Evolutionary conservation across 805 yeast species (phyloP).

Genomic region (Candida sakaeoensis): DNA sequence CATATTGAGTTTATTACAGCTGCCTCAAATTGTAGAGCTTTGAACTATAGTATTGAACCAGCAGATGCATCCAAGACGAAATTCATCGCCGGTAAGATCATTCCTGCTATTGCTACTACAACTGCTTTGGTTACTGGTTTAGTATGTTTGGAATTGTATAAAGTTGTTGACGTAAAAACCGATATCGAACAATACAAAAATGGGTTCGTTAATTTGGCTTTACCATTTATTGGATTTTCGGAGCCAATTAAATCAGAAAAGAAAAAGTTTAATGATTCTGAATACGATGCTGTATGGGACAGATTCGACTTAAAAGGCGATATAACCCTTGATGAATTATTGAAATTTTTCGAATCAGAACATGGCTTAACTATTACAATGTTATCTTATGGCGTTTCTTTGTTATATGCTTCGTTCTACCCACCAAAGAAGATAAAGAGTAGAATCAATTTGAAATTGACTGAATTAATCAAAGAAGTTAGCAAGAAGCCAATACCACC

Average conservation of each 20-base stretch:
- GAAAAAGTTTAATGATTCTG: conserved; percentile 73
- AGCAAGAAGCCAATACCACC: conserved; percentile 77
- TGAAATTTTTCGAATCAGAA: conserved; percentile 70
- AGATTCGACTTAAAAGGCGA: conserved; percentile 81
- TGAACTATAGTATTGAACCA: conserved; percentile 81
- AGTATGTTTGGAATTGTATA: conserved; percentile 86
- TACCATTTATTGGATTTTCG: conserved; percentile 95
- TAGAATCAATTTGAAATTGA: conserved; percentile 61
- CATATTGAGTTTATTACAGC: conserved; percentile 96
- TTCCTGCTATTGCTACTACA: conserved; percentile 98
- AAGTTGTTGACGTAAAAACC: conserved; percentile 73
- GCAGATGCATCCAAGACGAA: conserved; percentile 90
- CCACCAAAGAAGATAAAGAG: conserved; percentile 88
- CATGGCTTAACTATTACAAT: conserved; percentile 87
- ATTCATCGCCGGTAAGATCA: conserved; percentile 96
- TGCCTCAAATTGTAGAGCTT: conserved; percentile 94
- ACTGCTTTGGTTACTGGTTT: conserved; percentile 97
- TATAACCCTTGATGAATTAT: conserved; percentile 66
- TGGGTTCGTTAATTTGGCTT: conserved; percentile 86
- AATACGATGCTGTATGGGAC: conserved; percentile 91
- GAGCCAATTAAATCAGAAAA: conserved; percentile 89
- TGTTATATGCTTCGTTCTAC: conserved; percentile 88
- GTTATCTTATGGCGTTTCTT: conserved; percentile 87
- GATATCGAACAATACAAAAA: conserved; percentile 85
- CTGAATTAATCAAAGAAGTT: conserved; percentile 77